Conservation (phyloP, 805 yeast species). For the Tetrapisispora iriomotensis region DNA sequence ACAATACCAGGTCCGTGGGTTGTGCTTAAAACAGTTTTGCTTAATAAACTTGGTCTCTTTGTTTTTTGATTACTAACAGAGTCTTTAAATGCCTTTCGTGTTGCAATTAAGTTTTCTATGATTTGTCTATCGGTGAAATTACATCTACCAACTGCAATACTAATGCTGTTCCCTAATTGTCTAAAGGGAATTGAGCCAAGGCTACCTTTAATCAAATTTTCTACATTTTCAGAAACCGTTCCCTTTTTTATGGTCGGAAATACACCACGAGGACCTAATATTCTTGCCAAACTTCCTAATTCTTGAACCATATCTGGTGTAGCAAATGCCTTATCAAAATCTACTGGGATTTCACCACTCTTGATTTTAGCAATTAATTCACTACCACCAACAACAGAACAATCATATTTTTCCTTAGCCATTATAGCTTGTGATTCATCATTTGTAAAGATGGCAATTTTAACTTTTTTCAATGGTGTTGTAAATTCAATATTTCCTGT, state of each 20-base stretch:
- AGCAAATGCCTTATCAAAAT: slow-evolving; percentile 71
- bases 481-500: slow-evolving; percentile 67
- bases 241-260: slow-evolving; percentile 85
- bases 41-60: slow-evolving; percentile 59
- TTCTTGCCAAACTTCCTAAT: slow-evolving; percentile 60
- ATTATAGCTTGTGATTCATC: slow-evolving; percentile 41
- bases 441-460: slow-evolving; percentile 59
- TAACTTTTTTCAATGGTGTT: slow-evolving; percentile 54
- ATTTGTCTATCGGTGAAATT: slow-evolving; percentile 70
- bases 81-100: slow-evolving; percentile 49
- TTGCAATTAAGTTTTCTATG: slow-evolving; percentile 57
- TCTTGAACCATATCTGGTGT: slow-evolving; percentile 69
- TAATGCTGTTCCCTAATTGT: slow-evolving; percentile 52
- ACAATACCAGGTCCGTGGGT: slow-evolving; percentile 77
- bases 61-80: slow-evolving; percentile 46
- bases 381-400: slow-evolving; percentile 59
- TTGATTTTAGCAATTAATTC: slow-evolving; percentile 57
- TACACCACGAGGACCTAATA: slow-evolving; percentile 79
- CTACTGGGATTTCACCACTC: slow-evolving; percentile 38
- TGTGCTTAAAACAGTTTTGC: slow-evolving; percentile 56
- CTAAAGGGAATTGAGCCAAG: slow-evolving; percentile 69
- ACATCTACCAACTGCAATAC: slow-evolving; percentile 68
- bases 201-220: slow-evolving; percentile 40
- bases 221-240: slow-evolving; percentile 65
- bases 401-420: slow-evolving; percentile 47